Evolutionary conservation across 331 rosid species (phyloP), one percentile per base, ranked within the genome.

Genomic region (Arachis monticola): DNA sequence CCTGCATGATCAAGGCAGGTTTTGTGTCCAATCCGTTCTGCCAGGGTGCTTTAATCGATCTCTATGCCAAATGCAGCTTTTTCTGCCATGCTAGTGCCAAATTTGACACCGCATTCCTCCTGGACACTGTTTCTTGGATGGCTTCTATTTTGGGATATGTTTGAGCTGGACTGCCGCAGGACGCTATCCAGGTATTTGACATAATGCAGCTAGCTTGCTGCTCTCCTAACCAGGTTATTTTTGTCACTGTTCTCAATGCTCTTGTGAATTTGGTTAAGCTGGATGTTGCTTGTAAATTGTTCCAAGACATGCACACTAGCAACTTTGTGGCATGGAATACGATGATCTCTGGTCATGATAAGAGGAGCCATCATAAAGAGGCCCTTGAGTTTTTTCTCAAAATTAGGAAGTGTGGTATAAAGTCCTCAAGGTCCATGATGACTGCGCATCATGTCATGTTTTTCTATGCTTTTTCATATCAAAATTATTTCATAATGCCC

Each of bases 251-350:
- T 64, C 77, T 93, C 38, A 87, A 81, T 80, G 94, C 93, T 2
- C 87, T 75, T 47, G 74, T 90, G 14, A 68, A 75, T 73, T 51
- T 81, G 4, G 90, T 86, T 46, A 88, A 83, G 76, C 80, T 88
- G 32, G 71, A 60, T 52, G 79, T 84, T 30, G 96, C 97, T 0
- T 32, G 89, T n/a, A 79, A 77, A 1, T 78, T 91, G 84, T 93
- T 93, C 68, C 27, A 60, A 41, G 86, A 79, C 80, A 85, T 88
- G 70, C 81, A 76, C 51, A 51, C 59, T 64, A 77, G 84, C 35
- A 87, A 88, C 83, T 87, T 87, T 76, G 94, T 93, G 67, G 98
- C 90, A 3, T 93, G 93, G 97, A 93, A 93, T 75, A 83, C 87
- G 74, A 91, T 93, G 96, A 93, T 93, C 82, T 91, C 98, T 30